A percentile compares a stretch with the other conserved stretches of the same genome.
phyloP scores from a whole-genome alignment of 257 asterid species.

The Agastache rugosa region DNA sequence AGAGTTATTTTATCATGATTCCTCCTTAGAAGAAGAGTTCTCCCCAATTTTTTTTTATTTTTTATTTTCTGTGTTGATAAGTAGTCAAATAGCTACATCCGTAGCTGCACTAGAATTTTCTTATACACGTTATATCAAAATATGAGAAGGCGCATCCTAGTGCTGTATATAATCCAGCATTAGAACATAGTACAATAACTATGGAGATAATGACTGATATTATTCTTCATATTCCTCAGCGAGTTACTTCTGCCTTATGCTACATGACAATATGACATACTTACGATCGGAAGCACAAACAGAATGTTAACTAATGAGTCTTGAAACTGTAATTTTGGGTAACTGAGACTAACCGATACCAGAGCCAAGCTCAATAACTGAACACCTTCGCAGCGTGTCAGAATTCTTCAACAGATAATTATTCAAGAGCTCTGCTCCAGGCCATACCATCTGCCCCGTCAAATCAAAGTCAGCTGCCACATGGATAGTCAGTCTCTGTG shows the following conservation, averaged over 20 bases:
- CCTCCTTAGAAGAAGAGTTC: background rate
- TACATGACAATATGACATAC: background rate
- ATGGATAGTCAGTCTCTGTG: conserved; percentile 43
- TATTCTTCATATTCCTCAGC: background rate
- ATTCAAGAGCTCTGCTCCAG: conserved; percentile 87
- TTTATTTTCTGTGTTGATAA: background rate
- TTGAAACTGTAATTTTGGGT: background rate
- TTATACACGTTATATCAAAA: background rate
- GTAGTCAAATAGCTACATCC: background rate
- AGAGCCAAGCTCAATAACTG: conserved; percentile 88
- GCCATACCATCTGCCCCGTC: conserved; percentile 98
- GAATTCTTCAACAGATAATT: conserved; percentile 72
- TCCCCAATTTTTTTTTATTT: background rate
- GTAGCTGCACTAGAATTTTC: background rate
- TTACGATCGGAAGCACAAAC: conserved; percentile 16
- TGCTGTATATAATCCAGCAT: background rate
- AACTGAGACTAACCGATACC: conserved; percentile 77
- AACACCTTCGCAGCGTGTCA: conserved; percentile 68
- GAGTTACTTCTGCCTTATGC: background rate
- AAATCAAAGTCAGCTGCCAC: conserved; percentile 92
- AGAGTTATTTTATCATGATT: background rate
- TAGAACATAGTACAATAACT: background rate
- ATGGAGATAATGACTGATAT: conserved; percentile 17
- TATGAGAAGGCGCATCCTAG: background rate
- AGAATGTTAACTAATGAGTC: background rate